Evolutionary conservation across 2,329 filamentous ascomycete species (phyloP), one percentile per base, ranked within the genome.

Genomic region (Exophiala phaeomuriformis): DNA sequence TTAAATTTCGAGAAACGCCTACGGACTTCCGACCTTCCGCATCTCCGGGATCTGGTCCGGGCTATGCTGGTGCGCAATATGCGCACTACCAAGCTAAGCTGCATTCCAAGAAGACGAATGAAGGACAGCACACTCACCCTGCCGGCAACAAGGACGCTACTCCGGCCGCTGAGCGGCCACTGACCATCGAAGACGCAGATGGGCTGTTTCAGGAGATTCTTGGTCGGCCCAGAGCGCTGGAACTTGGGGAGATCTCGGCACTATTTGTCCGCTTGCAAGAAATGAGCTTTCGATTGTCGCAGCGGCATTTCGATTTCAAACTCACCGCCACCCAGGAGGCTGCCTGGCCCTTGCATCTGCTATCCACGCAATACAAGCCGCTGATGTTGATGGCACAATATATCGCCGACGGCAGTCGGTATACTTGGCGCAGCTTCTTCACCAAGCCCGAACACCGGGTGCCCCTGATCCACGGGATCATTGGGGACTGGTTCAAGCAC

Each of bases 361-460:
- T 57, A 7, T 44, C 32, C 5, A 47, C 31, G 27, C 42, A 54
- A 28, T 55, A 58, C 39, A 6, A 43, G 30, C 29, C 43, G 3
- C 30, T 60, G 29, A 54, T 50, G 35, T 40, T 36, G 4, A 51
- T 52, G 10, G 47, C 53, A 10, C 35, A 43, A 32, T 57, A 36
- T 27, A 57, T 62, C 4, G 59, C 56, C 3, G 56, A 61, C 19
- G 57, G 53, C 27, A 48, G 37, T 10, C 36, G 49, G 5, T 45
- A 51, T 35, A 53, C 53, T 4, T 64, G 62, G 62, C 40, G 48
- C 6, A 35, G 53, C 32, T 57, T 63, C 51, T 61, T 64, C 48
- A 59, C 59, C 7, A 52, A 55, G 7, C 40, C 31, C 1, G 49
- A 55, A 29, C 46, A 56, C 19, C 61, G 62, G 2, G 41, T 43